Percentiles rank a stretch among this genome's conserved stretches.
Conservation (phyloP, 371 early-diverging fungal genomes). For the Mucor piriformis region DNA sequence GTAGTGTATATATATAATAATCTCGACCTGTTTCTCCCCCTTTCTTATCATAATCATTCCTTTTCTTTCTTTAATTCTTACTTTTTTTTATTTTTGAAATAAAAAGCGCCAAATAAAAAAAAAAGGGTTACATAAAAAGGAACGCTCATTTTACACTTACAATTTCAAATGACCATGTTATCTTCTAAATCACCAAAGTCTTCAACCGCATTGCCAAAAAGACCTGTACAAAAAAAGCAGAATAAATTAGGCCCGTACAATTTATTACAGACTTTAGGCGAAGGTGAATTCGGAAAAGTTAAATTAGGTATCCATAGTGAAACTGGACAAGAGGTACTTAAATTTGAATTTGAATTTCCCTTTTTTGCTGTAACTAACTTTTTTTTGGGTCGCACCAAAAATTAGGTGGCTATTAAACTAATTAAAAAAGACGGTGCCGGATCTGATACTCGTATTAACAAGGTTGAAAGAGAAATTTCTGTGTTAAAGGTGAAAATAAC, state of each 20-base stretch:
- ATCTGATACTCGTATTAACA: constrained; percentile 51
- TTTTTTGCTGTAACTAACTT: background rate
- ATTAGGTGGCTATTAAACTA: constrained; percentile 68
- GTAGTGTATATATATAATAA: background rate
- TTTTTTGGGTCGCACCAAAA: too few relatives aligned
- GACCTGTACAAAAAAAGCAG: constrained; percentile 22
- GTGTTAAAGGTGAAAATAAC: constrained; percentile 56
- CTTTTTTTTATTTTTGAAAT: background rate
- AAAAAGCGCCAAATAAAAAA: background rate
- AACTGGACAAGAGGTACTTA: constrained; percentile 85
- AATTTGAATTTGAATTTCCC: background rate
- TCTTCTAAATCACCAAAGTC: background rate
- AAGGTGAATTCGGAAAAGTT: constrained; percentile 98
- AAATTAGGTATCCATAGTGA: constrained; percentile 91
- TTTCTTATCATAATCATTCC: background rate
- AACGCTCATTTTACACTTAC: background rate
- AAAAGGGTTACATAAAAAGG: background rate
- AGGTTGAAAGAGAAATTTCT: constrained; percentile 77
- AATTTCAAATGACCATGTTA: constrained; percentile 7
- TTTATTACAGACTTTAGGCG: constrained; percentile 39
- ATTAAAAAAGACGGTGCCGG: constrained; percentile 63
- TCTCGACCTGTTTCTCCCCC: background rate
- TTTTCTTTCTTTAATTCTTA: background rate
- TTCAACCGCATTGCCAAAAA: constrained; percentile 6
- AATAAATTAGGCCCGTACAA: constrained; percentile 24